Percentiles rank a stretch among this genome's conserved stretches.
Evolutionary conservation across 495 filamentous ascomycete species (phyloP).

Genomic region (Hyaloscypha hepaticicola): DNA sequence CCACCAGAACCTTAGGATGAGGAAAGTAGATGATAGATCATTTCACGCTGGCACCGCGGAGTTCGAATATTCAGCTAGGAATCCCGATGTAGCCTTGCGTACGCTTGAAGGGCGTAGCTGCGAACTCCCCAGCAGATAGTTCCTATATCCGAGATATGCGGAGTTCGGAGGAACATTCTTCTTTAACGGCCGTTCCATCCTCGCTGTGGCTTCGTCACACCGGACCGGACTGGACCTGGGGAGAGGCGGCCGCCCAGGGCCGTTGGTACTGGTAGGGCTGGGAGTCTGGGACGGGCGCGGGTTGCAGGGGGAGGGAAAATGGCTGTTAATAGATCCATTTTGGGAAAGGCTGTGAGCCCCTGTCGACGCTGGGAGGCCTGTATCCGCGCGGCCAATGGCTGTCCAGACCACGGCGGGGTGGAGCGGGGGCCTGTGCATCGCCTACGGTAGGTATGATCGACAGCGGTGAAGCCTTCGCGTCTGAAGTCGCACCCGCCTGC

Average conservation of each 20-base stretch:
- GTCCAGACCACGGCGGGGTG: neutral
- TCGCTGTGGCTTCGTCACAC: neutral
- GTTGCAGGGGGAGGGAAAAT: neutral
- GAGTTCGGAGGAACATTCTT: too few relatives aligned
- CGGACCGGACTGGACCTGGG: neutral
- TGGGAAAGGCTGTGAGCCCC: neutral
- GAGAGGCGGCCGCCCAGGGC: neutral
- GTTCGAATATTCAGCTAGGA: too few relatives aligned
- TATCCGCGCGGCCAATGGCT: neutral
- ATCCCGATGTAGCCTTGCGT: too few relatives aligned
- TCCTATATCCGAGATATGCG: too few relatives aligned
- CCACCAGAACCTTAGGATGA: too few relatives aligned
- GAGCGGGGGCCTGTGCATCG: neutral
- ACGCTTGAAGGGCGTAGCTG: too few relatives aligned
- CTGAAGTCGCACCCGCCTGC: neutral
- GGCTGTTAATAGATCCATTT: neutral
- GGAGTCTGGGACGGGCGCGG: neutral
- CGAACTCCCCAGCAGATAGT: too few relatives aligned
- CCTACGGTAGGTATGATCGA: conserved; percentile 5
- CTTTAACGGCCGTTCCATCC: neutral
- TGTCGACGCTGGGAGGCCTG: neutral
- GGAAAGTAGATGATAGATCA: too few relatives aligned
- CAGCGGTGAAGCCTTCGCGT: neutral
- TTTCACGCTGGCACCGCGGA: too few relatives aligned
- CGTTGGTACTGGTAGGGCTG: neutral